phyloP scores from a whole-genome alignment of 768 basidiomycete genomes.

The Tremella fuciformis region DNA sequence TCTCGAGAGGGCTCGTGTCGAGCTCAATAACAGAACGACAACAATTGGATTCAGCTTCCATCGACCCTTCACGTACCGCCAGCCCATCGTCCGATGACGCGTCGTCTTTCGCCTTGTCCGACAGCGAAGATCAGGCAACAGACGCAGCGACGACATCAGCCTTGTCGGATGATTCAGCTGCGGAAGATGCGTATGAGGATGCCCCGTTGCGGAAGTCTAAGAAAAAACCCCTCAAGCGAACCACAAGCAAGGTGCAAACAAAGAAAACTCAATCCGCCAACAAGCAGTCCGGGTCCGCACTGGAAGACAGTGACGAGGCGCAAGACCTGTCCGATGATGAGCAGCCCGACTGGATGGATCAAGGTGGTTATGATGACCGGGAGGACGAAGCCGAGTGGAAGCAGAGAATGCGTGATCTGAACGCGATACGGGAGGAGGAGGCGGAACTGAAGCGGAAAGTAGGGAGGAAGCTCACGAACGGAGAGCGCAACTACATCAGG shows the following conservation, averaged over 20 bases:
- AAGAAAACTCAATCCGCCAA: conserved; percentile 6
- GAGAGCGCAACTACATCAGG: conserved; percentile 57
- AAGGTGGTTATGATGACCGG: conserved; percentile 12
- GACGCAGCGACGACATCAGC: neutral
- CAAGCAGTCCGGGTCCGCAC: conserved; percentile 1
- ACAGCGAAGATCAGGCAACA: conserved; percentile 18
- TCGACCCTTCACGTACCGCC: conserved; percentile 8
- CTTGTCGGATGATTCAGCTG: too few species aligned
- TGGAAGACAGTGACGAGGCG: conserved; percentile 9
- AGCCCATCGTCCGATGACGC: conserved; percentile 8
- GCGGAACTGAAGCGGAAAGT: conserved; percentile 59
- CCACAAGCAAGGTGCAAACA: conserved; percentile 13
- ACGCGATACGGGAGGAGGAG: conserved; percentile 39
- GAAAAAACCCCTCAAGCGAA: conserved; percentile 15
- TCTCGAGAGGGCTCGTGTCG: neutral
- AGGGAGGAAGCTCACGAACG: conserved; percentile 68
- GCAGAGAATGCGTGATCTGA: conserved; percentile 45
- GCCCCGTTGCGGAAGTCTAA: conserved; percentile 1
- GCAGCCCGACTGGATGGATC: conserved; percentile 7
- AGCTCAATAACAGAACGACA: neutral
- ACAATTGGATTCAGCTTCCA: conserved; percentile 2
- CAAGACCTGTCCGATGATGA: conserved; percentile 12
- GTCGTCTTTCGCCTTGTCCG: neutral
- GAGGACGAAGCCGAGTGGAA: conserved; percentile 16
- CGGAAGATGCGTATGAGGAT: too few species aligned